Percentiles rank a stretch among this genome's conserved stretches.
Conservation (phyloP, 2,329 filamentous ascomycete genomes). For the Plenodomus tracheiphilus region DNA sequence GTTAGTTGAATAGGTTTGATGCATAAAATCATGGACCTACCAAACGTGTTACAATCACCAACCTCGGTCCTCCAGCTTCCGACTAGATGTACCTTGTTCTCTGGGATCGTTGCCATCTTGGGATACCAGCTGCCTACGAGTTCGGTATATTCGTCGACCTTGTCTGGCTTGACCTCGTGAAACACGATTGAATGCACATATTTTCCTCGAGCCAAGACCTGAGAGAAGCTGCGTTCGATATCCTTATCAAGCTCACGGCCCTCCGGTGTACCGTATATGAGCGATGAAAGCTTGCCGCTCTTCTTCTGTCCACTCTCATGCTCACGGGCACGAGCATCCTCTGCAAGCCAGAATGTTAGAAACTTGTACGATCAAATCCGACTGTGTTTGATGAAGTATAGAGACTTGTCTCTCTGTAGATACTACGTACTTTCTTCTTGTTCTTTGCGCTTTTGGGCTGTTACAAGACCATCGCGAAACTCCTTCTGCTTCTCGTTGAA, state of each 20-base stretch:
- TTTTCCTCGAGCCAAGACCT: conserved; percentile 92
- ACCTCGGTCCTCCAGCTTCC: conserved; percentile 99
- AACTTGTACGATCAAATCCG: conserved; percentile 27
- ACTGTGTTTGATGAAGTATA: background rate
- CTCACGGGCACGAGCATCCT: conserved; percentile 62
- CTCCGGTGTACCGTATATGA: conserved; percentile 97
- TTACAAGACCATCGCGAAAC: conserved; percentile 80
- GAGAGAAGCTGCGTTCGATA: conserved; percentile 93
- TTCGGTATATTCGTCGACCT: conserved; percentile 90
- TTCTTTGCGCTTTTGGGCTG: conserved; percentile 75
- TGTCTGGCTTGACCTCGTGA: conserved; percentile 93
- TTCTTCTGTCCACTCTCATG: conserved; percentile 64
- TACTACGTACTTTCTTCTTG: conserved; percentile 79
- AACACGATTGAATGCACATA: conserved; percentile 98
- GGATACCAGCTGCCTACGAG: conserved; percentile 93
- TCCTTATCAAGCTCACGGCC: conserved; percentile 92
- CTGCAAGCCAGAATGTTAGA: conserved; percentile 54
- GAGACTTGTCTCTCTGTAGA: conserved; percentile 42
- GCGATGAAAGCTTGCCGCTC: conserved; percentile 72
- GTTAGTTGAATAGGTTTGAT: background rate
- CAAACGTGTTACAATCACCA: conserved; percentile 94
- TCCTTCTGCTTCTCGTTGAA: conserved; percentile 85
- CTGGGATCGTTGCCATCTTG: conserved; percentile 76
- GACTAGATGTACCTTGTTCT: conserved; percentile 94
- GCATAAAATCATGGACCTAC: conserved; percentile 56